Evolutionary conservation across 345 rosid species (phyloP).

Genomic region (Luvunga scandens): DNA sequence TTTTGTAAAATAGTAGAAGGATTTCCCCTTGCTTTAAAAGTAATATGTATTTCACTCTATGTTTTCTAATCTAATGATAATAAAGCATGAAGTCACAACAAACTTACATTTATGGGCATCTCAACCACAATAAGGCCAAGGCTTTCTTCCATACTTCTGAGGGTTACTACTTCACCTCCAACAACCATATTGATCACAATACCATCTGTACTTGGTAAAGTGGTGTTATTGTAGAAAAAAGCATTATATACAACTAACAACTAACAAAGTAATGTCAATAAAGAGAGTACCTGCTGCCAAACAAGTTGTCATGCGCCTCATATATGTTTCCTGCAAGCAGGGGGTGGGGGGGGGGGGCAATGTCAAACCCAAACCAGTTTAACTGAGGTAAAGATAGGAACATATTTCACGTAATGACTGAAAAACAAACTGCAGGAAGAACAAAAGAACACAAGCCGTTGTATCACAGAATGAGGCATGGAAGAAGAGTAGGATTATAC

Average conservation of each 20-base stretch:
- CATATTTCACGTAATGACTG: not conserved
- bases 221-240: conserved; percentile 5
- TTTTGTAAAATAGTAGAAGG: not conserved
- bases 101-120: conserved; percentile 85
- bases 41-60: not conserved
- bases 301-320: conserved; percentile 71
- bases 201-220: conserved; percentile 59
- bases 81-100: not conserved
- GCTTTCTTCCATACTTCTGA: conserved; percentile 77
- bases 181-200: conserved; percentile 86
- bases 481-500: conserved; percentile 24
- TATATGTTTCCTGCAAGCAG: conserved; percentile 70
- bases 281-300: conserved; percentile 72
- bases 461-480: not conserved
- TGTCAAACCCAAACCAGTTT: not conserved
- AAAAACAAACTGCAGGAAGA: not conserved
- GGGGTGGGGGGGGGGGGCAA: not conserved
- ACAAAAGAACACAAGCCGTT: not conserved
- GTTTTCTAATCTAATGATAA: not conserved
- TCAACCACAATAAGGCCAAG: conserved; percentile 65
- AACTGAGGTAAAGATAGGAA: not conserved
- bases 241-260: not conserved
- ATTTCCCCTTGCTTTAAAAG: not conserved
- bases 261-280: not conserved
- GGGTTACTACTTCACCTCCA: conserved; percentile 85